Base-by-base conservation (phyloP, 805 yeast species). In the Schwanniomyces occidentalis region DNA sequence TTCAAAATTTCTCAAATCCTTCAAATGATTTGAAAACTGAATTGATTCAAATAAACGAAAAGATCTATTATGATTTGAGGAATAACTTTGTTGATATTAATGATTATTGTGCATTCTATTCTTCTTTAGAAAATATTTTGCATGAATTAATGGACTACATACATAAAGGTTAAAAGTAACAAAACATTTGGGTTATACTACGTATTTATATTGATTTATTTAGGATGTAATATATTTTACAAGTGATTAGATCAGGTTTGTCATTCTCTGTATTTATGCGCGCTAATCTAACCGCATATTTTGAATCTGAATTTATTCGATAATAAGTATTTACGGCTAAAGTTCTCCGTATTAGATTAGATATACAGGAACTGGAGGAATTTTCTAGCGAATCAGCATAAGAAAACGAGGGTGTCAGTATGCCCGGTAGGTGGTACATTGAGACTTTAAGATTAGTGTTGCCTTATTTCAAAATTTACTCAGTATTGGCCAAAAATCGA, bases 81-180 rank as follows among this genome's bases (percentile, higher is more conserved):
- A 65, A 68, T 45, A 68, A 68, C 40, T 67, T 59, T 45, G 71
- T 68, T 15, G 71, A 67, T 46, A 56, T 65, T 26, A 66, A 65
- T 41, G 73, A 68, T 38, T 68, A 67, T 35, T 68, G 74, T 56
- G 61, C 70, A 4, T 66, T 68, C 40, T 68, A 65, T 40, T 48
- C 63, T 14, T 61, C 69, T 14, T 60, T 66, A 44, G 74, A 68
- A 37, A 61, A 63, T 32, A 55, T 66, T 10, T 45, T 68, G 16
- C 64, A 54, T 40, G 70, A 63, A 35, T 49, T 68, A 23, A 63
- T 67, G 61, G 61, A 58, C 27, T 67, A 58, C 38, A 54, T 66
- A n/a, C 53, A 58, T 24, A 31, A 22, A 15, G 16, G 34, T 8
- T 39, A 27, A 16, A 7, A 14, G 9, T 12, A n/a, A n/a, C n/a